These are phyloP conservation scores for Piedraia hortae DNA, from an alignment of 2,329 filamentous ascomycete species.

Conservation along the genomic window DNA sequence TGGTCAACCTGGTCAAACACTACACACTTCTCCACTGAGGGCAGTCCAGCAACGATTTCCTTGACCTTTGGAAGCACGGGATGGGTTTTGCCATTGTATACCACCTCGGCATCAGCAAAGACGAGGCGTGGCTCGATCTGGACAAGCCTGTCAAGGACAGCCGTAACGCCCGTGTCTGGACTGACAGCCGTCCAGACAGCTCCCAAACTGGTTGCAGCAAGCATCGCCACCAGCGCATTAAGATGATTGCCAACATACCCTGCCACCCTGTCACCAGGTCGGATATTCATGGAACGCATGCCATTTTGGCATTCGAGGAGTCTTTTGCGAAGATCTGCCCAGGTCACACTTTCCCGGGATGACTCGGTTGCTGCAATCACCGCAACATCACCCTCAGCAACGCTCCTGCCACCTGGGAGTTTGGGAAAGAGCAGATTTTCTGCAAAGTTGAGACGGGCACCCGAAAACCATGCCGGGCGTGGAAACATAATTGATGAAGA, in stretches of 20 bases:
- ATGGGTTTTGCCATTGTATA: constrained; percentile 81
- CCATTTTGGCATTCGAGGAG: constrained; percentile 48
- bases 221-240: constrained; percentile 65
- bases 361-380: constrained; percentile 63
- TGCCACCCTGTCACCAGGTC: constrained; percentile 32
- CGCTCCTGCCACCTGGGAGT: constrained; percentile 12
- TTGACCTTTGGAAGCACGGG: constrained; percentile 49
- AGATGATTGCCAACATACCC: constrained; percentile 73
- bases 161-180: constrained; percentile 74
- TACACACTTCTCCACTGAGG: constrained; percentile 40
- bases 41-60: constrained; percentile 44
- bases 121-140: constrained; percentile 66
- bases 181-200: constrained; percentile 84
- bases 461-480: constrained; percentile 59
- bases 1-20: constrained; percentile 34
- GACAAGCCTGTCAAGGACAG: constrained; percentile 59
- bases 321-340: constrained; percentile 52
- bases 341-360: constrained; percentile 36
- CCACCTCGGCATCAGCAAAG: constrained; percentile 64
- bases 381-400: constrained; percentile 34
- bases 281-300: constrained; percentile 37
- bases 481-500: constrained; percentile 49
- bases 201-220: constrained; percentile 56
- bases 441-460: constrained; percentile 64
- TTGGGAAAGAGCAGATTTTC: constrained; percentile 74